These are phyloP conservation scores for Athelia psychrophila DNA, from an alignment of 1,284 basidiomycete genomes.

Conservation along the genomic window DNA sequence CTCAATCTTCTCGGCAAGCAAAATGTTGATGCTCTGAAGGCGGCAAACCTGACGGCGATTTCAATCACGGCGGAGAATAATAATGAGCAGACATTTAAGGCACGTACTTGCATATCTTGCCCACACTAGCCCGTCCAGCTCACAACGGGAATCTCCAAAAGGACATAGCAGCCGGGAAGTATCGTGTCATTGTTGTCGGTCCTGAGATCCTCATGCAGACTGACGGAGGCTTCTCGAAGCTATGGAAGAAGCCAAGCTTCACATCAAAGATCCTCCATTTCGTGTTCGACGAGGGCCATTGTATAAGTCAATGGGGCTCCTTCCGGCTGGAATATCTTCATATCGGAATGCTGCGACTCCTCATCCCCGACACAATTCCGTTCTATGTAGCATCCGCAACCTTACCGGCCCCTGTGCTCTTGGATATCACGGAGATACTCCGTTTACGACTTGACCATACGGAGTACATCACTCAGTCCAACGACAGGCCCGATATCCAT, in stretches of 20 bases:
- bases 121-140: too few species aligned
- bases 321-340: constrained; percentile 29
- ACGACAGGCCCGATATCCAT: constrained; percentile 30
- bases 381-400: constrained; percentile 34
- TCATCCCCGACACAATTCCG: constrained; percentile 21
- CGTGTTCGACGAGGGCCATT: constrained; percentile 33
- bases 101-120: too few species aligned
- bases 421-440: constrained; percentile 20
- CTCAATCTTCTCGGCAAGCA: background rate
- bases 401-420: constrained; percentile 20
- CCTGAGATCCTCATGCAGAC: constrained; percentile 7
- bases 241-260: constrained; percentile 6
- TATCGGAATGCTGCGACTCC: constrained; percentile 20
- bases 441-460: constrained; percentile 11
- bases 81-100: constrained; percentile 3
- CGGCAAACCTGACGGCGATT: constrained; percentile 6
- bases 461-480: constrained; percentile 16
- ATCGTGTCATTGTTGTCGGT: constrained; percentile 6
- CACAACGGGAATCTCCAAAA: too few species aligned
- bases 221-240: constrained; percentile 4
- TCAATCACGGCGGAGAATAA: constrained; percentile 4
- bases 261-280: background rate
- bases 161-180: background rate
- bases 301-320: constrained; percentile 30
- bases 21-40: constrained; percentile 1